Evolutionary conservation across 1,284 basidiomycete genomes (phyloP).

Genomic region (Boletus mariae): DNA sequence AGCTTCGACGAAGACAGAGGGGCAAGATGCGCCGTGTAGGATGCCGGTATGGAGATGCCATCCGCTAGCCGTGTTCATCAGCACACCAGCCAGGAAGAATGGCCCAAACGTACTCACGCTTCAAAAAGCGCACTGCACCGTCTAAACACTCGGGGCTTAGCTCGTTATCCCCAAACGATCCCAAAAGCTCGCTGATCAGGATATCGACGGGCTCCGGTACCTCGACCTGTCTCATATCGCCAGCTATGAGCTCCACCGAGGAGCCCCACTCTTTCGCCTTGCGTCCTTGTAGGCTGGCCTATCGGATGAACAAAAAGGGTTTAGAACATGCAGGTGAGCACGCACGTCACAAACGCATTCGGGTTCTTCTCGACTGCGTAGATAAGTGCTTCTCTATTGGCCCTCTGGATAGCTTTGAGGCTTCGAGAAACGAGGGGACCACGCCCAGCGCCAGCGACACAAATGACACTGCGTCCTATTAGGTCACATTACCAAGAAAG

Average conservation of each 20-base stretch:
- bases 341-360: slow-evolving; percentile 88
- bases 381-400: slow-evolving; percentile 62
- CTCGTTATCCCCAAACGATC: slow-evolving; percentile 98
- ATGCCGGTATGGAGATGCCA: slow-evolving; percentile 94
- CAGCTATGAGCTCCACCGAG: slow-evolving; percentile 79
- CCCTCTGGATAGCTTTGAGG: slow-evolving; percentile 73
- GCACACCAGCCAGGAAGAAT: slow-evolving; percentile 1
- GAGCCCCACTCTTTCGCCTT: slow-evolving; percentile 81
- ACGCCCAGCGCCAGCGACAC: slow-evolving; percentile 92
- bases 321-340: slow-evolving; percentile 17
- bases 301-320: slow-evolving; percentile 21
- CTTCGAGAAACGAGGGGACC: slow-evolving; percentile 91
- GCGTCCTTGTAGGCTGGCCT: slow-evolving; percentile 72
- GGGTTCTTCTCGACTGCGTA: slow-evolving; percentile 98
- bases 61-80: slow-evolving; percentile 50
- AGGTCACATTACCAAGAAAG: slow-evolving; percentile 18
- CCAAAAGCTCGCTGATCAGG: slow-evolving; percentile 92
- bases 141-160: slow-evolving; percentile 96
- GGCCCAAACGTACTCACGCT: slow-evolving; percentile 52
- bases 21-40: slow-evolving; percentile 92
- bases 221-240: slow-evolving; percentile 87
- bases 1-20: slow-evolving; percentile 93
- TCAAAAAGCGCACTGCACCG: slow-evolving; percentile 89
- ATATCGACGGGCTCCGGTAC: slow-evolving; percentile 89
- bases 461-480: slow-evolving; percentile 60